A percentile compares a stretch with the other conserved stretches of the same genome.
phyloP scores from a whole-genome alignment of 257 asterid species.

The Agastache rugosa region DNA sequence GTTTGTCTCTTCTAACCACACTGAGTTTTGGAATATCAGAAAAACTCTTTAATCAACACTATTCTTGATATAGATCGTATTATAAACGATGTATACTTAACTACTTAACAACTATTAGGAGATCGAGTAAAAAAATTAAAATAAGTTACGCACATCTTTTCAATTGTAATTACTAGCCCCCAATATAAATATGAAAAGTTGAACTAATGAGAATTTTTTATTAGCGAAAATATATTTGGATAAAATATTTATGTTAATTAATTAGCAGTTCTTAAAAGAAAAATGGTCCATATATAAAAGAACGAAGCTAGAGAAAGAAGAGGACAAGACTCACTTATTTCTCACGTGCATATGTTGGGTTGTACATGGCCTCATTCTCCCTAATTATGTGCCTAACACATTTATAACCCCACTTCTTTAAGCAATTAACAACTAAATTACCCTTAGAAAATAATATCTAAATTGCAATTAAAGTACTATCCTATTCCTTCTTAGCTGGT shows the following conservation, averaged over 20 bases:
- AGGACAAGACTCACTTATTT: conserved; percentile 17
- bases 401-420: not conserved
- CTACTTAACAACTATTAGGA: too few relatives aligned
- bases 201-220: not conserved
- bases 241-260: not conserved
- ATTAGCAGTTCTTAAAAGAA: not conserved
- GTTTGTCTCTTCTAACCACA: too few relatives aligned
- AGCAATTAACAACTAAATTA: not conserved
- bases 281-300: conserved; percentile 26
- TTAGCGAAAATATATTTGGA: not conserved
- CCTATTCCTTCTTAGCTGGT: not conserved
- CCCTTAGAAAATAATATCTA: too few relatives aligned
- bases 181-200: not conserved
- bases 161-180: too few relatives aligned
- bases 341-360: conserved; percentile 38
- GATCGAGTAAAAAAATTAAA: too few relatives aligned
- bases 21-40: too few relatives aligned
- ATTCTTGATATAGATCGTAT: too few relatives aligned
- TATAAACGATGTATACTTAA: too few relatives aligned
- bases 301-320: conserved; percentile 30
- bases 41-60: too few relatives aligned
- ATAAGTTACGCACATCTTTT: too few relatives aligned
- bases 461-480: not conserved
- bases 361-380: conserved; percentile 9
- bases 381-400: conserved; percentile 10